Base-by-base conservation (phyloP, 2,329 filamentous ascomycete genomes). In the Fusarium sp. region DNA sequence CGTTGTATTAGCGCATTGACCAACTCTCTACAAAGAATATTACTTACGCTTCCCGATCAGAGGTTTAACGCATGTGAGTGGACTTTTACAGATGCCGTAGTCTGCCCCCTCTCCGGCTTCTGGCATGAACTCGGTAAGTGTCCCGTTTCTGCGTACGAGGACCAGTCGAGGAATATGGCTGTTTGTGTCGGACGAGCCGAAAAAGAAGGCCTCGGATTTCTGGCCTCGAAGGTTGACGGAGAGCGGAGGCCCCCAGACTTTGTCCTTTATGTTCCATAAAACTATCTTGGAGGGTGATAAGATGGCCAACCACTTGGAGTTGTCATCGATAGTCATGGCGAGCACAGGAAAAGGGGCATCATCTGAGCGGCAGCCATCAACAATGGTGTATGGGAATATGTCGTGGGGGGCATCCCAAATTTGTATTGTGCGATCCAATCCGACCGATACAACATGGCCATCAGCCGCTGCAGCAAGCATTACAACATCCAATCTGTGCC, bases 401-500 rank as follows among this genome's bases (percentile, higher is more conserved):
- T 83, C 83, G 11, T 82, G 82, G n/a, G 85, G 87, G 24, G 90
- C 80, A 77, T 91, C 85, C 91, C 92, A 94, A 3, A 94, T 84
- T 22, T 90, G 87, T 20, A 94, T 90, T 17, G 87, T 85, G 54
- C 92, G 87, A 77, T 96, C 94, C 3, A 96, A 84, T 1, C 91
- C 92, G 42, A 93, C 87, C 4, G 92, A 93, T 10, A 92, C 88
- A 28, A 95, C 82, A 59, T 92, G 86, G 0, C 92, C 92, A 58
- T 89, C 88, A 3, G 87, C 83, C 12, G 90, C 92, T 22, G 91
- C 86, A 10, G 87, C 82, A 68, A 96, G 82, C 78, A 91, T 87
- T 18, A 90, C 89, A 44, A 96, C 86, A 77, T 96, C 93, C 18
- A 96, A 85, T 12, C 84, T 82, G 78, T 96, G 94, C 0, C 91